These are phyloP conservation scores for Allium cepa DNA, from an alignment of 106 monocot species.

Conservation along the genomic window DNA sequence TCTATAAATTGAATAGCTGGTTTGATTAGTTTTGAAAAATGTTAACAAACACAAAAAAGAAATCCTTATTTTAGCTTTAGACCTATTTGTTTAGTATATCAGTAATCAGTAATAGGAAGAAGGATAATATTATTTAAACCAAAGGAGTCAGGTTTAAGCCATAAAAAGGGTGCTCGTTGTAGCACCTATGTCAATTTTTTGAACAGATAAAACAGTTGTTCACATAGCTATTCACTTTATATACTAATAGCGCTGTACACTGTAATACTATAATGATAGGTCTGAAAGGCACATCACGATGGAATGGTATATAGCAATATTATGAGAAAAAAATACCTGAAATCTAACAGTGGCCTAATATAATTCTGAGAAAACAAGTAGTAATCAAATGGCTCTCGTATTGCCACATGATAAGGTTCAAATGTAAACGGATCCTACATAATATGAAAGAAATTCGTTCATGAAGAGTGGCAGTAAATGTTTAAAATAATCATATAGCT, in stretches of 20 bases:
- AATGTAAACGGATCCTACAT: slow-evolving; percentile 81
- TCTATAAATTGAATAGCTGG: no score
- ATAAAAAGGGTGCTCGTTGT: neutral
- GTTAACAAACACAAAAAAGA: no score
- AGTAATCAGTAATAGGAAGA: no score
- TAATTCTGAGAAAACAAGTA: slow-evolving; percentile 93
- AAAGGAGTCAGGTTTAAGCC: no score
- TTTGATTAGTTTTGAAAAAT: no score
- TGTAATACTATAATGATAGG: slow-evolving; percentile 2
- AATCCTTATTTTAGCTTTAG: no score
- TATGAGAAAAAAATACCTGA: slow-evolving; percentile 31
- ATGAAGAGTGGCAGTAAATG: neutral
- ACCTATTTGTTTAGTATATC: no score
- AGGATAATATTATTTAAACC: no score
- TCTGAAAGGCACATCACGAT: no score
- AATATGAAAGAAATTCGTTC: neutral
- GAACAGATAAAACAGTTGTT: neutral
- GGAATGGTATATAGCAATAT: no score
- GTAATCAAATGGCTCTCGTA: slow-evolving; percentile 93
- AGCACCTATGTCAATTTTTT: neutral
- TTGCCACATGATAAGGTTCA: slow-evolving; percentile 64
- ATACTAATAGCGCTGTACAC: neutral
- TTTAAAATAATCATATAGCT: neutral
- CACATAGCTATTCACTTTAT: neutral
- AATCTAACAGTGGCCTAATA: slow-evolving; percentile 77